Evolutionary conservation across 2,329 filamentous ascomycete species (phyloP).

Genomic region (Dactylellina haptotyla): DNA sequence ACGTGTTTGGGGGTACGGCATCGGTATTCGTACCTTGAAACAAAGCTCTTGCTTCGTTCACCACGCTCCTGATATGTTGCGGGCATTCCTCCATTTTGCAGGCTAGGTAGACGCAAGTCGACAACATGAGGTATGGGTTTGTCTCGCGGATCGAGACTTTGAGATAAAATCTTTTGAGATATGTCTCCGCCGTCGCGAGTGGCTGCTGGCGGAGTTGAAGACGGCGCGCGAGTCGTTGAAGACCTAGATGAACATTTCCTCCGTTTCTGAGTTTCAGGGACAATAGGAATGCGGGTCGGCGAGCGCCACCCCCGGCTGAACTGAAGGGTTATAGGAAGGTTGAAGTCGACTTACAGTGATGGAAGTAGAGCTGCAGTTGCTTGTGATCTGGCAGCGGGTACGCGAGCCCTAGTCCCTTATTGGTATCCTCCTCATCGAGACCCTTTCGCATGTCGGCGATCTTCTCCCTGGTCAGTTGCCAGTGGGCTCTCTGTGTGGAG

Average conservation of each 20-base stretch:
- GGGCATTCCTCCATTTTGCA: conserved; percentile 99
- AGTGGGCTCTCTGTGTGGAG: conserved; percentile 87
- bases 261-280: conserved; percentile 22
- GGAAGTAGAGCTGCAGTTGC: conserved; percentile 89
- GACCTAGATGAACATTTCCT: conserved; percentile 69
- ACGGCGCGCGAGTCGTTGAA: conserved; percentile 83
- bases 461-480: conserved; percentile 87
- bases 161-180: conserved; percentile 91
- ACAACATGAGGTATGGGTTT: conserved; percentile 90
- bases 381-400: conserved; percentile 84
- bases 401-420: conserved; percentile 72
- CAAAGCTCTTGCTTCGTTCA: conserved; percentile 83
- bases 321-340: background rate
- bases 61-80: conserved; percentile 91
- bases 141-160: conserved; percentile 90
- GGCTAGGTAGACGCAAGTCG: conserved; percentile 93
- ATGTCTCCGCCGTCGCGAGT: conserved; percentile 91
- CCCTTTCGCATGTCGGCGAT: conserved; percentile 78
- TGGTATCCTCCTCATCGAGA: conserved; percentile 79
- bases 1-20: background rate
- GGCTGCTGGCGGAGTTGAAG: conserved; percentile 88
- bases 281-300: conserved; percentile 23
- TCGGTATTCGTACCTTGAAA: conserved; percentile 72
- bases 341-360: conserved; percentile 73
- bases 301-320: background rate